Percentiles rank a stretch among this genome's conserved stretches.
phyloP scores from a whole-genome alignment of 805 yeast species.

The Saccharomycopsis vini region DNA sequence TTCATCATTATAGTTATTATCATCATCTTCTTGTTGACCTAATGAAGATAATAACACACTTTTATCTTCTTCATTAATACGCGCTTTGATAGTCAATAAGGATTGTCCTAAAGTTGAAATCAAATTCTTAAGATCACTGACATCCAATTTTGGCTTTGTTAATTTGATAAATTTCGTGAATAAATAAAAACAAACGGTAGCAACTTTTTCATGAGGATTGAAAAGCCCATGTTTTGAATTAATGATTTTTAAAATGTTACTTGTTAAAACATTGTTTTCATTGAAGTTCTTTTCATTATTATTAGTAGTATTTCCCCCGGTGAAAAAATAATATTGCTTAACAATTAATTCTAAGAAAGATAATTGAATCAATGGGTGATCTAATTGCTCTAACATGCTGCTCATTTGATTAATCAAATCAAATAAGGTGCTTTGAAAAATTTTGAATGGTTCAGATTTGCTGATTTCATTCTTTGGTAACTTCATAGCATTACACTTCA shows the following conservation, averaged over 20 bases:
- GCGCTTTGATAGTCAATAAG: constrained; percentile 55
- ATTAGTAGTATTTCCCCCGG: constrained; percentile 2
- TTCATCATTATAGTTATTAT: constrained; percentile 48
- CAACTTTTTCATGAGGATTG: constrained; percentile 62
- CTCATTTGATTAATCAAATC: constrained; percentile 33
- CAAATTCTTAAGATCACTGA: constrained; percentile 42
- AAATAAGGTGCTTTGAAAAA: constrained; percentile 51
- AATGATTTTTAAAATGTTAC: constrained; percentile 65
- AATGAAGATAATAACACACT: neutral
- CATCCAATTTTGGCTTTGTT: constrained; percentile 57
- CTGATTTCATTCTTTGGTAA: constrained; percentile 57
- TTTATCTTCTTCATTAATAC: constrained; percentile 36
- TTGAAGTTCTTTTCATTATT: constrained; percentile 25
- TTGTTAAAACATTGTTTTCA: constrained; percentile 42
- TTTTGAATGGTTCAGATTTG: constrained; percentile 54
- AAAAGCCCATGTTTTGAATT: constrained; percentile 77
- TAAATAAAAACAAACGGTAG: constrained; percentile 83
- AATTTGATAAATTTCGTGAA: constrained; percentile 75
- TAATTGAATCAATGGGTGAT: constrained; percentile 77
- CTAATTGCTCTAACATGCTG: constrained; percentile 31
- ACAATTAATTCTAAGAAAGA: constrained; percentile 78
- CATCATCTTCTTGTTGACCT: constrained; percentile 24
- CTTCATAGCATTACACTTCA: constrained; percentile 69
- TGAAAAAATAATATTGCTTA: constrained; percentile 61
- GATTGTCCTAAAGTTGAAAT: constrained; percentile 51